Percentiles rank a stretch among this genome's conserved stretches.
phyloP scores from a whole-genome alignment of 805 yeast genomes.

The Ogataea corticis region DNA sequence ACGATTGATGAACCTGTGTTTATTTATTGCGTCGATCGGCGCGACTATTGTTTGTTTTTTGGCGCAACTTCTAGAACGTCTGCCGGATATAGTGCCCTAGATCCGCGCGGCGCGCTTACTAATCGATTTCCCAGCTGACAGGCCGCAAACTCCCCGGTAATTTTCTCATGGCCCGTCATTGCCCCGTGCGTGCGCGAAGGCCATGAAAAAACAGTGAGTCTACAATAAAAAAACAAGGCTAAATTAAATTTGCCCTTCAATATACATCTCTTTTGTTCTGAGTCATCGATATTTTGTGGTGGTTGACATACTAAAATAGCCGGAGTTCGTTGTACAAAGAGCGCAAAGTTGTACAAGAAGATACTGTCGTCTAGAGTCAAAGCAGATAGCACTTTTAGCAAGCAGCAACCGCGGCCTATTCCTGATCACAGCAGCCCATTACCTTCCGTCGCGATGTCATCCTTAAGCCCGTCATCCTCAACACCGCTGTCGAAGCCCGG shows the following conservation, averaged over 20 bases:
- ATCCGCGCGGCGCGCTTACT: background rate
- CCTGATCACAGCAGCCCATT: too few species aligned
- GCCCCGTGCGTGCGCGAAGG: too few species aligned
- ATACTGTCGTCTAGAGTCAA: too few species aligned
- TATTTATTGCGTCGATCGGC: background rate
- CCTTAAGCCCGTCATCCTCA: background rate
- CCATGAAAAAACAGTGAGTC: background rate
- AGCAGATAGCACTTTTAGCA: too few species aligned
- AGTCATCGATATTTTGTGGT: too few species aligned
- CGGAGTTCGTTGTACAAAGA: background rate
- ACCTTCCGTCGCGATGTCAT: constrained; percentile 5
- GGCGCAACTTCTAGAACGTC: background rate
- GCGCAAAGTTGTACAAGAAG: background rate
- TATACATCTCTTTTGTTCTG: too few species aligned
- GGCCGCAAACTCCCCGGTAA: too few species aligned
- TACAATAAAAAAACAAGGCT: background rate
- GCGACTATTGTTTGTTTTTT: background rate
- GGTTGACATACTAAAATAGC: too few species aligned
- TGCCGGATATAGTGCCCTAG: background rate
- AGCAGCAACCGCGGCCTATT: too few species aligned
- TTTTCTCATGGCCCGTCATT: too few species aligned
- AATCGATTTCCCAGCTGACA: too few species aligned
- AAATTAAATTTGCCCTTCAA: constrained; percentile 3
- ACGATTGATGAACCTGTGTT: too few species aligned
- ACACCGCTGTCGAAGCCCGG: constrained; percentile 57